A percentile compares a stretch with the other conserved stretches of the same genome.
Conservation (phyloP, 768 basidiomycete genomes). For the Leucocoprinus leucothites region DNA sequence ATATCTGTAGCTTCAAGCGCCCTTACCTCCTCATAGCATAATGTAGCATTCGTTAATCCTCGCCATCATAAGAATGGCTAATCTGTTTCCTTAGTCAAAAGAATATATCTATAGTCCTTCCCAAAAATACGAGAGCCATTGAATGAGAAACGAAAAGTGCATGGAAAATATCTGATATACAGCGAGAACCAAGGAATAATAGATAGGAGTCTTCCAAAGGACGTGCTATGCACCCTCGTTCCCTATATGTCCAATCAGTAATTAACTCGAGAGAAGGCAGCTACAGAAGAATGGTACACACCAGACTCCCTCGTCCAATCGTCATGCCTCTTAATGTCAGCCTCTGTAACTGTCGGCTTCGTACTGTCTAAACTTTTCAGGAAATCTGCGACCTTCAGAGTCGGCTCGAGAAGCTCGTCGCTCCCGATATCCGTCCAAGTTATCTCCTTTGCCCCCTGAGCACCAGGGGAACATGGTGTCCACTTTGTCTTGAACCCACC, state of each 20-base stretch:
- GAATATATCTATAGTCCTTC: no score
- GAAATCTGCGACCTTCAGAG: slow-evolving; percentile 76
- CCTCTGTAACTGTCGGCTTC: slow-evolving; percentile 83
- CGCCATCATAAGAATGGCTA: no score
- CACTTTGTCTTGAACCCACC: slow-evolving; percentile 47
- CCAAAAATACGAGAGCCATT: no score
- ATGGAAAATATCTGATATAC: not conserved
- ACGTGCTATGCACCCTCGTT: slow-evolving; percentile 27
- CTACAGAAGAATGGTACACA: slow-evolving; percentile 28
- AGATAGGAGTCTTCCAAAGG: not conserved
- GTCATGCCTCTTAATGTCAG: slow-evolving; percentile 82
- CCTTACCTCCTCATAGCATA: no score
- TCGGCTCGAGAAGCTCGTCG: slow-evolving; percentile 89
- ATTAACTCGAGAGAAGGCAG: not conserved
- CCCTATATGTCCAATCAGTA: slow-evolving; percentile 16
- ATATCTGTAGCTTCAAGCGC: no score
- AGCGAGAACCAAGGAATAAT: not conserved
- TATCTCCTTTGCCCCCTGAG: slow-evolving; percentile 80
- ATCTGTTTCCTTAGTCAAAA: not conserved
- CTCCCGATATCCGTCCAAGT: slow-evolving; percentile 85
- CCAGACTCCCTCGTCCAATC: slow-evolving; percentile 86
- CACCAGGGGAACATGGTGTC: slow-evolving; percentile 97
- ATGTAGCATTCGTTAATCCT: no score
- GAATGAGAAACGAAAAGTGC: no score
- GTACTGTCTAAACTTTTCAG: slow-evolving; percentile 74